Base-by-base conservation (phyloP, 169 alveolate species). In the Cryptosporidium felis region DNA sequence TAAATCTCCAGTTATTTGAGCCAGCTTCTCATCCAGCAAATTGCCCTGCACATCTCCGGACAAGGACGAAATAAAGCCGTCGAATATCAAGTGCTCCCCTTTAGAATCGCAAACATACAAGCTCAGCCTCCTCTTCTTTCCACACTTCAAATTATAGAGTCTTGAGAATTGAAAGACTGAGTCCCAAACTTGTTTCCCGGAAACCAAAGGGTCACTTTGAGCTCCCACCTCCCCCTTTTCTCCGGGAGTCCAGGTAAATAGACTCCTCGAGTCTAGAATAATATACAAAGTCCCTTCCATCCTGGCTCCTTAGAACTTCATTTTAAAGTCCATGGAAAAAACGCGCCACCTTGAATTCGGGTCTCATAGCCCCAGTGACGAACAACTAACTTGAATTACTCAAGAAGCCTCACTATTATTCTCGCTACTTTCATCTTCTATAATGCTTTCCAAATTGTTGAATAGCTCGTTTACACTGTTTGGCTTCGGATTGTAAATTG, bases 201-300 rank as follows among this genome's bases (percentile, higher is more conserved):
- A 51, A 12, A 74, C 65, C 59, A 56, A 5, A 2, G 56, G 38
- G 28, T 21, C 12, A 58, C 14, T 40, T 21, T 18, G 40, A 16
- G 9, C 5, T 26, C 45, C 60, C 14, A 53, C 12, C 23, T 36
- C 53, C 8, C 21, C 23, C 3, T 44, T 61, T 28, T 0, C 63
- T 18, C 6, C 30, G 6, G n/a, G 14, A 10, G 51, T 36, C 12
- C 16, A 3, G 9, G 0, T 18, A 74, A 74, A 53, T n/a, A 74
- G n/a, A 41, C 85, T 47, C 42, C 85, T 74, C 41, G 67, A 53
- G 56, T 74, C 85, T 10, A 74, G 32, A 21, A 74, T 74, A 2
- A 74, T 32, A 56, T 53, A 74, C 12, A 74, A 18, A 38, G 85
- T 74, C 28, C 67, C 66, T 3, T 74, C 85, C 67, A 74, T 49